Evolutionary conservation across 2,329 filamentous ascomycete species (phyloP).

Genomic region (Phoma sp.): DNA sequence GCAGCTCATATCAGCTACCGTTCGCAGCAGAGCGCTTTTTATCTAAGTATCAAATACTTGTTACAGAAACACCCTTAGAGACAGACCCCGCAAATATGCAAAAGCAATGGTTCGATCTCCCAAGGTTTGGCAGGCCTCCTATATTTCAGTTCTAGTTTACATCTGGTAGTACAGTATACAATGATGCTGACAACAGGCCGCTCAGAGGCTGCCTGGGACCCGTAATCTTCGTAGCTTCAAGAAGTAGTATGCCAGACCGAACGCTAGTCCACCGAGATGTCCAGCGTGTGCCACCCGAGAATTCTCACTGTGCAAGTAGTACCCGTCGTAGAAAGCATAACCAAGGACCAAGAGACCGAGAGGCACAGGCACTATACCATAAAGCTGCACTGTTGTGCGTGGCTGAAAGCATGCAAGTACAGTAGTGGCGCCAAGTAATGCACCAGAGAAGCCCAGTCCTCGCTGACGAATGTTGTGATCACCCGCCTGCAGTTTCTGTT

Average conservation of each 20-base stretch:
- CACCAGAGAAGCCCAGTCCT: conserved; percentile 48
- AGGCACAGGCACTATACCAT: conserved; percentile 50
- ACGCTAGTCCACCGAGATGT: conserved; percentile 54
- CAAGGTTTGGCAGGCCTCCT: background rate
- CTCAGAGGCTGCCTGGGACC: conserved; percentile 10
- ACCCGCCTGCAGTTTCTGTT: conserved; percentile 6
- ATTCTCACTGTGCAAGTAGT: conserved; percentile 41
- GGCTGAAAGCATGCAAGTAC: conserved; percentile 51
- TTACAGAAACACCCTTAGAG: no score
- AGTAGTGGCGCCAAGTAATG: conserved; percentile 50
- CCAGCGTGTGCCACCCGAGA: conserved; percentile 50
- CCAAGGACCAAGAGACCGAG: conserved; percentile 46
- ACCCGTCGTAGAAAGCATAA: conserved; percentile 50
- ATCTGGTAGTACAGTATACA: background rate
- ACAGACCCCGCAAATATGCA: no score
- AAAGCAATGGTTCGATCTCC: background rate
- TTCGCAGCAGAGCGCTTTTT: no score
- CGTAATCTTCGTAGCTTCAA: conserved; percentile 7
- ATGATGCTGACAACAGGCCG: background rate
- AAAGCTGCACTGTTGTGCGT: conserved; percentile 37
- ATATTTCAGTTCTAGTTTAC: background rate
- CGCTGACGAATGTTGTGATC: conserved; percentile 11
- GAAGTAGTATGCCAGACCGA: conserved; percentile 46
- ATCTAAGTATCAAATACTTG: no score
- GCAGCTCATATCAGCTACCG: no score